A percentile compares a stretch with the other conserved stretches of the same genome.
phyloP scores from a whole-genome alignment of 1,284 basidiomycete genomes.

The Wallemia hederae region DNA sequence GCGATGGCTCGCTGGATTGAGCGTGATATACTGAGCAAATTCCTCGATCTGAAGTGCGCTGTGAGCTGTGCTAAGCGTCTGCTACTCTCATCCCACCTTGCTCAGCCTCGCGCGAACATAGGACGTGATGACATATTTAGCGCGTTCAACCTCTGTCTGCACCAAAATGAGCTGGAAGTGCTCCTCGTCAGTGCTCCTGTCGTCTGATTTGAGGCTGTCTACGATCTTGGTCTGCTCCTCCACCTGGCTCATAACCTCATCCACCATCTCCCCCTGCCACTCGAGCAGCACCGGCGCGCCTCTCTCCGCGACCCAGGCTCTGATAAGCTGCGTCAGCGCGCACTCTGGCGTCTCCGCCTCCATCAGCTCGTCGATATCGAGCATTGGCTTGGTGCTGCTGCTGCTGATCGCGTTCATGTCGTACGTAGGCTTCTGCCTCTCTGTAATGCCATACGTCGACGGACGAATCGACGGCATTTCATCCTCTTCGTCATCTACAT shows the following conservation, averaged over 20 bases:
- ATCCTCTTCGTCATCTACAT: neutral
- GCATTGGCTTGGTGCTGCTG: neutral
- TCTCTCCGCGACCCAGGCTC: slow-evolving; percentile 61
- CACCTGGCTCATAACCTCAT: slow-evolving; percentile 44
- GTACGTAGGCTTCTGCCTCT: too few relatives aligned
- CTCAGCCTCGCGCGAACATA: slow-evolving; percentile 57
- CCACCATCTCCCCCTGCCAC: slow-evolving; percentile 42
- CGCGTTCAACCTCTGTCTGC: slow-evolving; percentile 69
- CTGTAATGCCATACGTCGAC: too few relatives aligned
- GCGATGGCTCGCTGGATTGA: slow-evolving; percentile 33
- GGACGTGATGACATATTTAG: slow-evolving; percentile 59
- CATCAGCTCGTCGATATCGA: slow-evolving; percentile 1
- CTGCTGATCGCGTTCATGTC: too few relatives aligned
- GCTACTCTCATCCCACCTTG: slow-evolving; percentile 28
- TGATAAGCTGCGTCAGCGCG: slow-evolving; percentile 22
- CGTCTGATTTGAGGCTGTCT: slow-evolving; percentile 32
- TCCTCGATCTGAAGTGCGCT: slow-evolving; percentile 40
- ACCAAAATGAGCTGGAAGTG: slow-evolving; percentile 69
- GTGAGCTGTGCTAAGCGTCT: slow-evolving; percentile 1
- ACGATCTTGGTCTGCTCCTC: slow-evolving; percentile 44
- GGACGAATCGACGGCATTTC: neutral
- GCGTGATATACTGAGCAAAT: slow-evolving; percentile 43
- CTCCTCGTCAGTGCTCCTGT: slow-evolving; percentile 54
- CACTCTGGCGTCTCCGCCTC: neutral
- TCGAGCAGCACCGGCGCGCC: slow-evolving; percentile 49